Evolutionary conservation across 306 rosid genomes (phyloP).

Genomic region (Ormosia semicastrata): DNA sequence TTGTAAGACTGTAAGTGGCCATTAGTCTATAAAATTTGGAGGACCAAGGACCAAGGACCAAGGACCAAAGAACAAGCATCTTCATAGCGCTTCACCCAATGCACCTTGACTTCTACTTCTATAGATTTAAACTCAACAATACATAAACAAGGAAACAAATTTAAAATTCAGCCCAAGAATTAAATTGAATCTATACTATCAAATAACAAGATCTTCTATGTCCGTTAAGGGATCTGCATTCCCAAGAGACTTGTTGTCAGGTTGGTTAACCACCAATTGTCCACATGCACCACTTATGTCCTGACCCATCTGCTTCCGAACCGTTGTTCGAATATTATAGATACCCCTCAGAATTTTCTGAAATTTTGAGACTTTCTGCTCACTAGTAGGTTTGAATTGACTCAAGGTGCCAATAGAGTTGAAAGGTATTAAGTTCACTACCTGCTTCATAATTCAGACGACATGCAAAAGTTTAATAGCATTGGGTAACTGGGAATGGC

Average conservation of each 20-base stretch:
- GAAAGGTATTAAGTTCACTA: slow-evolving; percentile 93
- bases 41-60: neutral
- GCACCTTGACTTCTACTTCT: slow-evolving; percentile 9
- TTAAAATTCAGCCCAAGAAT: neutral
- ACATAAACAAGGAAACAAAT: neutral
- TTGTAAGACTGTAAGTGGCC: neutral
- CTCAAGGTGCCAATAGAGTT: slow-evolving; percentile 87
- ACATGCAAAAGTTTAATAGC: slow-evolving; percentile 17
- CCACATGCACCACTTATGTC: slow-evolving; percentile 99
- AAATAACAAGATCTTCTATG: slow-evolving; percentile 83
- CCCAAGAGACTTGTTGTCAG: slow-evolving; percentile 47
- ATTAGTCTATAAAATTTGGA: neutral
- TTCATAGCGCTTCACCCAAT: neutral
- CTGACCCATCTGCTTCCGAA: slow-evolving; percentile 94
- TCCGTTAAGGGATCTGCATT: slow-evolving; percentile 53
- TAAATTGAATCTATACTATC: slow-evolving; percentile 28
- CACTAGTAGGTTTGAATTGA: slow-evolving; percentile 67
- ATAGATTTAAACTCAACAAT: slow-evolving; percentile 3
- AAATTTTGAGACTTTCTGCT: slow-evolving; percentile 64
- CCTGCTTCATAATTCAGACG: slow-evolving; percentile 52
- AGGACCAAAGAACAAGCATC: neutral
- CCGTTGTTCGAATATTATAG: slow-evolving; percentile 76
- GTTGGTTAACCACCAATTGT: slow-evolving; percentile 73
- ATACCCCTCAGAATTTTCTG: slow-evolving; percentile 82
- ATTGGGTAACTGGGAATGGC: neutral